Evolutionary conservation across 2,329 filamentous ascomycete species (phyloP).

Genomic region (Myriosclerotinia curreyana): DNA sequence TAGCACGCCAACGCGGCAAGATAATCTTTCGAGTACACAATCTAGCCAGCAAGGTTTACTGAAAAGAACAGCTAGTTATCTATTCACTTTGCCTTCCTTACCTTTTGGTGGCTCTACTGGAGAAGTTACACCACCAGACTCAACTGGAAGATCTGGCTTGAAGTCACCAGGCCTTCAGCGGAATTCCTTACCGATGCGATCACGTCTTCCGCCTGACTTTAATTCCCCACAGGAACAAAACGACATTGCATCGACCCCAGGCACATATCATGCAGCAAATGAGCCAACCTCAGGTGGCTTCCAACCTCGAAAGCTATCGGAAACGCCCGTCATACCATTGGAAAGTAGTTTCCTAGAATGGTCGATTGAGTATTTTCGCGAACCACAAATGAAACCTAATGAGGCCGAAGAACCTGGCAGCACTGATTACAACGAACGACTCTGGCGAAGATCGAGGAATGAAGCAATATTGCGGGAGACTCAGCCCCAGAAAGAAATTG

Average conservation of each 20-base stretch:
- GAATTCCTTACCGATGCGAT: constrained; percentile 33
- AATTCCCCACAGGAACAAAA: constrained; percentile 69
- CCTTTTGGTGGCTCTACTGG: constrained; percentile 47
- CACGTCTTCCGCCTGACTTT: constrained; percentile 55
- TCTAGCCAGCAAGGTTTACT: constrained; percentile 56
- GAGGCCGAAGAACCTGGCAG: constrained; percentile 96
- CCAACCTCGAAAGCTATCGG: constrained; percentile 56
- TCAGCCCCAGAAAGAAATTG: constrained; percentile 87
- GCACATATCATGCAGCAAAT: constrained; percentile 72
- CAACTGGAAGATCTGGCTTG: constrained; percentile 28
- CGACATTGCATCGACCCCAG: constrained; percentile 62
- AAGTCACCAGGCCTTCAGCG: constrained; percentile 34
- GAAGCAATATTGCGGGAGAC: constrained; percentile 89
- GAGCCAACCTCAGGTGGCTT: constrained; percentile 79
- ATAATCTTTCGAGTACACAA: constrained; percentile 41
- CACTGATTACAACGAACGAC: constrained; percentile 89
- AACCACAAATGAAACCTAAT: constrained; percentile 95
- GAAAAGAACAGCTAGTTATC: constrained; percentile 60
- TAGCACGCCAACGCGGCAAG: constrained; percentile 37
- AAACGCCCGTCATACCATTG: constrained; percentile 67
- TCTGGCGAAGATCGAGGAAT: constrained; percentile 91
- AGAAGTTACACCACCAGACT: constrained; percentile 34
- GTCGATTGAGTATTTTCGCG: constrained; percentile 96
- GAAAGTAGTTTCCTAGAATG: constrained; percentile 85
- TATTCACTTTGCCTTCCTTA: constrained; percentile 54